A percentile compares a stretch with the other conserved stretches of the same genome.
phyloP scores from a whole-genome alignment of 768 basidiomycete species.

The Flagelloscypha sp. region DNA sequence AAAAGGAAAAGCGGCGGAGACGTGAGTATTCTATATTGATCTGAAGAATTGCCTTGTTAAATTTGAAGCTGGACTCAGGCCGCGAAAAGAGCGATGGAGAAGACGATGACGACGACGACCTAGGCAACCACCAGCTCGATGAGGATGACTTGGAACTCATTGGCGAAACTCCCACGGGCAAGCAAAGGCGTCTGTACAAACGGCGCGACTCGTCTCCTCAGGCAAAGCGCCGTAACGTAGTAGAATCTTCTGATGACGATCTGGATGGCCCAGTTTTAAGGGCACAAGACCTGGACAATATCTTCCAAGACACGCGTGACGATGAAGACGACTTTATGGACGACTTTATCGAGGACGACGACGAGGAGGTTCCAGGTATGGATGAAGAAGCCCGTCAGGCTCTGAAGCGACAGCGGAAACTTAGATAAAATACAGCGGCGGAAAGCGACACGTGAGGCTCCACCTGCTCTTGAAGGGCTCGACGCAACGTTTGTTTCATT shows the following conservation, averaged over 20 bases:
- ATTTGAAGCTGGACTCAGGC: slow-evolving; percentile 13
- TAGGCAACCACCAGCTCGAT: no score
- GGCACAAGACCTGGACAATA: slow-evolving; percentile 52
- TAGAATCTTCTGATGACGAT: slow-evolving; percentile 76
- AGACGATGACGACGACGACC: slow-evolving; percentile 90
- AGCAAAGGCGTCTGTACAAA: slow-evolving; percentile 55
- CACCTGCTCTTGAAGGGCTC: slow-evolving; percentile 69
- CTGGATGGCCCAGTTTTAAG: slow-evolving; percentile 47
- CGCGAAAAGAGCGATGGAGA: slow-evolving; percentile 58
- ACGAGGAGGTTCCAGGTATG: slow-evolving; percentile 62
- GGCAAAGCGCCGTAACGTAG: slow-evolving; percentile 47
- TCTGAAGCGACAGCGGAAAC: slow-evolving; percentile 53
- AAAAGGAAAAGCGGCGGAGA: slow-evolving; percentile 51
- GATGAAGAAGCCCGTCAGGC: slow-evolving; percentile 74
- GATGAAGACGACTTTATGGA: slow-evolving; percentile 75
- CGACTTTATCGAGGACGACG: slow-evolving; percentile 76
- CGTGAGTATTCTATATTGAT: slow-evolving; percentile 25
- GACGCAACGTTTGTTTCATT: slow-evolving; percentile 63
- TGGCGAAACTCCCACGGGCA: slow-evolving; percentile 67
- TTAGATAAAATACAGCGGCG: slow-evolving; percentile 61
- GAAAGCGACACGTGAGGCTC: slow-evolving; percentile 51
- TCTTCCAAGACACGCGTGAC: slow-evolving; percentile 71
- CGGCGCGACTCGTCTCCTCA: slow-evolving; percentile 68
- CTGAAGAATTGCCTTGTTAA: slow-evolving; percentile 5
- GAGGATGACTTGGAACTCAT: slow-evolving; percentile 85